A percentile compares a stretch with the other conserved stretches of the same genome.
Evolutionary conservation across 331 rosid genomes (phyloP).

Genomic region (Malus hybrid): DNA sequence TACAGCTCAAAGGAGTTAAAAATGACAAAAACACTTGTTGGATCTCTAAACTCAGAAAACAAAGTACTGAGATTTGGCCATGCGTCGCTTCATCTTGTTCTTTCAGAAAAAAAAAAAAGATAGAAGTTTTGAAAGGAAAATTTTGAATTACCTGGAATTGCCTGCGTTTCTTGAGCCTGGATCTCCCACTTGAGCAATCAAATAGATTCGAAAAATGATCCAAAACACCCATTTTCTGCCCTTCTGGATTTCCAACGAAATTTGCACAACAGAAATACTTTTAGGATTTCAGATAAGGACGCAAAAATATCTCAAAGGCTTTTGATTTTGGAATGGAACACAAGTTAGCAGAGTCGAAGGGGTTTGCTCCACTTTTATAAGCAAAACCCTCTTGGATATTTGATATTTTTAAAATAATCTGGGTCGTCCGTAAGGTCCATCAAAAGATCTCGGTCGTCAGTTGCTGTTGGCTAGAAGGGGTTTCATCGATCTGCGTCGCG

Average conservation of each 20-base stretch:
- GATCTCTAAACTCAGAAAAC: too few relatives aligned
- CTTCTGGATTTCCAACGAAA: neutral
- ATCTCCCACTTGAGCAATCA: slow-evolving; percentile 45
- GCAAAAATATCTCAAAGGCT: neutral
- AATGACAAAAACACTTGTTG: too few relatives aligned
- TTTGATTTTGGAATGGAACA: neutral
- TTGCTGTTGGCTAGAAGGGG: neutral
- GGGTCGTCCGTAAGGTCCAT: neutral
- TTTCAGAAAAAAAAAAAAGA: neutral
- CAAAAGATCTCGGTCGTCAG: slow-evolving; percentile 6
- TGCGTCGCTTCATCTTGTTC: neutral
- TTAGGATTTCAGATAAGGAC: neutral
- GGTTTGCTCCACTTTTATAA: neutral
- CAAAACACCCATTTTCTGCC: slow-evolving; percentile 51
- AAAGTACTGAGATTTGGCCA: neutral
- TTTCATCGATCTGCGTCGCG: neutral
- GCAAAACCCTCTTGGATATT: neutral
- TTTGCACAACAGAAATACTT: neutral
- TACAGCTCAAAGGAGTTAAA: neutral
- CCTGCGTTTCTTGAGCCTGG: slow-evolving; percentile 46
- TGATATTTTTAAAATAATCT: neutral
- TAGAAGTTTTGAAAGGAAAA: neutral
- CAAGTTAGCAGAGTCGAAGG: neutral
- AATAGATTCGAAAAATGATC: slow-evolving; percentile 75
- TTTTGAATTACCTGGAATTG: slow-evolving; percentile 50